Conservation (phyloP, 2,329 filamentous ascomycete genomes). For the Colletotrichum phormii region DNA sequence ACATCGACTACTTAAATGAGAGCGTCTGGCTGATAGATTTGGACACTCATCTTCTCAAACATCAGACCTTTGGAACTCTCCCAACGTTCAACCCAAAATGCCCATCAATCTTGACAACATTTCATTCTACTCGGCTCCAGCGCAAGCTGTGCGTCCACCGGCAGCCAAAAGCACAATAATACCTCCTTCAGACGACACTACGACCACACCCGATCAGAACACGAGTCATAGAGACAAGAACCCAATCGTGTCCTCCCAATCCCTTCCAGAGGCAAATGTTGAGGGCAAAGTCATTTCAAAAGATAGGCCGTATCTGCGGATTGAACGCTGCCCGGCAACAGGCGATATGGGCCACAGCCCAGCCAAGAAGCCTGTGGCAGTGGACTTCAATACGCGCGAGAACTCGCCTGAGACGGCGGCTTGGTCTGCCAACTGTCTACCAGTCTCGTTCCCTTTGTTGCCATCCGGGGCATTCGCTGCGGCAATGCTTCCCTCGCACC, state of each 20-base stretch:
- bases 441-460: neutral
- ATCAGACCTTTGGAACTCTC: neutral
- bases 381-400: neutral
- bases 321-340: neutral
- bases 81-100: slow-evolving; percentile 3
- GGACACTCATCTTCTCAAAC: neutral
- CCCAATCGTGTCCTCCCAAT: neutral
- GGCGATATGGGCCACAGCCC: neutral
- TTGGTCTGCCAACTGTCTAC: neutral
- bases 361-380: neutral
- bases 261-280: neutral
- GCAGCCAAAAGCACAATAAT: neutral
- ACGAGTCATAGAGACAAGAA: neutral
- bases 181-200: neutral
- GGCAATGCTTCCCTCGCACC: neutral
- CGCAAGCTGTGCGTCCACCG: neutral
- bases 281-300: neutral
- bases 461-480: neutral
- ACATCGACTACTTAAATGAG: neutral
- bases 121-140: slow-evolving; percentile 3
- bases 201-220: neutral
- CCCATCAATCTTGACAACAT: slow-evolving; percentile 3
- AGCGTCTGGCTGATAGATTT: neutral
- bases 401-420: neutral
- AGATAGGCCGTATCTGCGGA: neutral